Conservation (phyloP, 768 basidiomycete species). For the Clitopilus hobsonii region DNA sequence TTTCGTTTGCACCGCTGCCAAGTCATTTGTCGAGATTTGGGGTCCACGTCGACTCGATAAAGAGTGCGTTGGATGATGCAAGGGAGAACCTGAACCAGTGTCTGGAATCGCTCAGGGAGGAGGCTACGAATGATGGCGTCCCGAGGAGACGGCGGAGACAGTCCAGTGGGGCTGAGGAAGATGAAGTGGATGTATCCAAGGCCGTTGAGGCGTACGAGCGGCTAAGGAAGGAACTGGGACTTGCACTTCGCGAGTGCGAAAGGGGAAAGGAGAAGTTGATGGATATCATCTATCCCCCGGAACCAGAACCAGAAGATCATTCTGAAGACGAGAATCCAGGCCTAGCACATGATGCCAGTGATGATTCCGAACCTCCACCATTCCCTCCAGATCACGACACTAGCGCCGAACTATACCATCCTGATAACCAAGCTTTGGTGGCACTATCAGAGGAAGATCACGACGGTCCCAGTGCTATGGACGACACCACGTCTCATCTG, state of each 20-base stretch:
- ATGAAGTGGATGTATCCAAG: conserved; percentile 30
- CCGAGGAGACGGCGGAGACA: conserved; percentile 10
- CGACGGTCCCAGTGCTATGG: conserved; percentile 25
- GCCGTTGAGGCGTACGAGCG: conserved; percentile 72
- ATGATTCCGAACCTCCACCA: conserved; percentile 39
- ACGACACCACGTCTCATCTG: conserved; percentile 57
- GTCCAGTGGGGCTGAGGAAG: conserved; percentile 15
- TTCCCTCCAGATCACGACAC: conserved; percentile 29
- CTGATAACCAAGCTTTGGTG: conserved; percentile 14
- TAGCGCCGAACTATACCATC: conserved; percentile 7
- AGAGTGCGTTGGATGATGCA: conserved; percentile 66
- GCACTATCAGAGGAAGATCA: conserved; percentile 19
- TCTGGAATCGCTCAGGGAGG: conserved; percentile 49
- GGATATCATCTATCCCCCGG: conserved; percentile 47
- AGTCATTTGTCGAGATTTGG: conserved; percentile 66
- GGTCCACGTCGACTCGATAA: conserved; percentile 67
- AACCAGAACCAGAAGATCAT: conserved; percentile 29
- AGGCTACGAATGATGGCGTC: conserved; percentile 17
- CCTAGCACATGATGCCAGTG: conserved; percentile 49
- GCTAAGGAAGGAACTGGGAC: conserved; percentile 69
- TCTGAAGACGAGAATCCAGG: conserved; percentile 46
- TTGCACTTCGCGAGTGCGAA: conserved; percentile 79
- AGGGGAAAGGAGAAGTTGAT: conserved; percentile 65
- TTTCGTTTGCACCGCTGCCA: conserved; percentile 73
- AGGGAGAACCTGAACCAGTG: conserved; percentile 62